A percentile compares a stretch with the other conserved stretches of the same genome.
Evolutionary conservation across 257 asterid species (phyloP).

Genomic region (Thymus quinquecostatus): DNA sequence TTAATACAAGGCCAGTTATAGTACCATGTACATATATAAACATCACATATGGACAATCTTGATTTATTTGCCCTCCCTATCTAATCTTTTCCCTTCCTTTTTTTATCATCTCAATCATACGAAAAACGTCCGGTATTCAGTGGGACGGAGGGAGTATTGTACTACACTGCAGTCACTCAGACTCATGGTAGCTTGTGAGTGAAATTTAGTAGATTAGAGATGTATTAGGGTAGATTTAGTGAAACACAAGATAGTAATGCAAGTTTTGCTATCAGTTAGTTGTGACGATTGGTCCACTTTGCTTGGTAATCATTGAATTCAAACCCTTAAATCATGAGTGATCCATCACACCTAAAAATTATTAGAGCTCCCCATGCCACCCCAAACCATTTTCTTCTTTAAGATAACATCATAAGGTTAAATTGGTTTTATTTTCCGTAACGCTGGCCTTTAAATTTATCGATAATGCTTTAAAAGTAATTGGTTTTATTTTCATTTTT

Average conservation of each 20-base stretch:
- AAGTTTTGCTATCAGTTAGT: slow-evolving; percentile 30
- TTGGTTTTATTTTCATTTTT: too few relatives aligned
- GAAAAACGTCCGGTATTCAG: too few relatives aligned
- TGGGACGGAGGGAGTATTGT: too few relatives aligned
- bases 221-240: slow-evolving; percentile 2
- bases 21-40: slow-evolving; percentile 16
- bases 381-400: background rate
- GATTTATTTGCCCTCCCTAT: background rate
- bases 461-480: too few relatives aligned
- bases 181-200: background rate
- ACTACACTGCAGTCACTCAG: too few relatives aligned
- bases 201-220: background rate
- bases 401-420: background rate
- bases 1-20: slow-evolving; percentile 7
- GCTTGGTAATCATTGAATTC: slow-evolving; percentile 38
- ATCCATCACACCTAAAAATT: slow-evolving; percentile 45
- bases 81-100: background rate
- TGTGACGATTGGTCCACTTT: slow-evolving; percentile 37
- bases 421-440: background rate
- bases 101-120: background rate
- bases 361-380: slow-evolving; percentile 34
- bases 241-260: slow-evolving; percentile 26
- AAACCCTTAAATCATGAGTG: slow-evolving; percentile 35
- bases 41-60: slow-evolving; percentile 3
- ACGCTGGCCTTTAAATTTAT: too few relatives aligned